Evolutionary conservation across 495 filamentous ascomycete species (phyloP).

Genomic region (Xylaria intraflava): DNA sequence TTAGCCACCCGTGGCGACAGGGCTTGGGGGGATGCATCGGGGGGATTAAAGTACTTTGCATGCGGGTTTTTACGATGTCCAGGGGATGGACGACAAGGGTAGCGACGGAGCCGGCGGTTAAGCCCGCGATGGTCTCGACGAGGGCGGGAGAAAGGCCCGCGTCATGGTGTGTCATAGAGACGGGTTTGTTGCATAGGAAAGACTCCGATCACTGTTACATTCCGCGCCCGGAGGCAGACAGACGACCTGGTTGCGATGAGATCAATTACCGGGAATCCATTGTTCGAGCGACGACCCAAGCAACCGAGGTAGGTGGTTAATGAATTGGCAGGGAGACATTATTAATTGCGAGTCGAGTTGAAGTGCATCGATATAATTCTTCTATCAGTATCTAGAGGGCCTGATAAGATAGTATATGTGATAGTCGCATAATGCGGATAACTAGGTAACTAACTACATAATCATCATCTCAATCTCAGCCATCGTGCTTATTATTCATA

Average conservation of each 20-base stretch:
- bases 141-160: slow-evolving; percentile 61
- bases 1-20: neutral
- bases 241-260: neutral
- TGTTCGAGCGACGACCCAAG: neutral
- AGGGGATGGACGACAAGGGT: slow-evolving; percentile 81
- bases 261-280: neutral
- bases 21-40: neutral
- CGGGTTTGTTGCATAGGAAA: neutral
- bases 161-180: slow-evolving; percentile 40
- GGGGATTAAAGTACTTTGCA: slow-evolving; percentile 58
- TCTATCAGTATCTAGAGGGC: neutral
- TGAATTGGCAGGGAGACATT: too few species aligned
- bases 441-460: too few species aligned
- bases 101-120: slow-evolving; percentile 78
- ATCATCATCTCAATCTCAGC: too few species aligned
- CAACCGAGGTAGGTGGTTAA: neutral
- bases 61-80: slow-evolving; percentile 90
- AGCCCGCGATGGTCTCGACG: slow-evolving; percentile 84
- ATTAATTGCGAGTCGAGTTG: too few species aligned
- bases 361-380: too few species aligned
- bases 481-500: too few species aligned
- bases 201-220: neutral
- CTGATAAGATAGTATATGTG: neutral
- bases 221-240: neutral
- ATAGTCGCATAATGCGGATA: neutral